These are phyloP conservation scores for Acanthamoeba lenticulata DNA, from an alignment of 208 protist species.

Conservation along the genomic window DNA sequence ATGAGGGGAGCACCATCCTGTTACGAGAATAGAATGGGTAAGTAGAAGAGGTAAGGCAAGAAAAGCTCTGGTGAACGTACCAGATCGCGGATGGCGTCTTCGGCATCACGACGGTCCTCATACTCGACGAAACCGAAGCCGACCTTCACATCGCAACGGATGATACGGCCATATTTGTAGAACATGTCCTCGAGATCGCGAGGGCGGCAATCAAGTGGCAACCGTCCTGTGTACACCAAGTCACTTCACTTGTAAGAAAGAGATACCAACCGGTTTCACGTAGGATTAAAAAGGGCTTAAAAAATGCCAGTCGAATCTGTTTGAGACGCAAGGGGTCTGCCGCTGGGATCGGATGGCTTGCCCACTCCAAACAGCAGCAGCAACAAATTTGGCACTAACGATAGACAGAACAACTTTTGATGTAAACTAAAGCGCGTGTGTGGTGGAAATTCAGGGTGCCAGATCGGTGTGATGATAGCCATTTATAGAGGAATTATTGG, in stretches of 20 bases:
- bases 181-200: conserved; percentile 70
- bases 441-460: neutral
- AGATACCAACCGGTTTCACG: neutral
- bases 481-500: too few species aligned
- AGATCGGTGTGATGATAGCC: neutral
- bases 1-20: conserved; percentile 4
- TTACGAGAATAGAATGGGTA: neutral
- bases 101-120: conserved; percentile 68
- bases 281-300: neutral
- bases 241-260: neutral
- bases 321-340: too few species aligned
- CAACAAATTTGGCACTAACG: neutral
- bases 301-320: too few species aligned
- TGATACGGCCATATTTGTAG: conserved; percentile 61
- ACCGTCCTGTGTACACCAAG: neutral
- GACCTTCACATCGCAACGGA: conserved; percentile 62
- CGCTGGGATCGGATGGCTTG: too few species aligned
- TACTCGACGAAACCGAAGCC: conserved; percentile 68
- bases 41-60: neutral
- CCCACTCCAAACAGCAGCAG: neutral
- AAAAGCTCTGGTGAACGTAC: neutral
- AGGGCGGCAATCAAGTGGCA: conserved; percentile 7
- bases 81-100: conserved; percentile 60
- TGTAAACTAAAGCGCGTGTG: too few species aligned
- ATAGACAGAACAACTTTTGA: too few species aligned